Percentiles rank a stretch among this genome's conserved stretches.
phyloP scores from a whole-genome alignment of 768 basidiomycete genomes.

The Coprinopsis cinerea region DNA sequence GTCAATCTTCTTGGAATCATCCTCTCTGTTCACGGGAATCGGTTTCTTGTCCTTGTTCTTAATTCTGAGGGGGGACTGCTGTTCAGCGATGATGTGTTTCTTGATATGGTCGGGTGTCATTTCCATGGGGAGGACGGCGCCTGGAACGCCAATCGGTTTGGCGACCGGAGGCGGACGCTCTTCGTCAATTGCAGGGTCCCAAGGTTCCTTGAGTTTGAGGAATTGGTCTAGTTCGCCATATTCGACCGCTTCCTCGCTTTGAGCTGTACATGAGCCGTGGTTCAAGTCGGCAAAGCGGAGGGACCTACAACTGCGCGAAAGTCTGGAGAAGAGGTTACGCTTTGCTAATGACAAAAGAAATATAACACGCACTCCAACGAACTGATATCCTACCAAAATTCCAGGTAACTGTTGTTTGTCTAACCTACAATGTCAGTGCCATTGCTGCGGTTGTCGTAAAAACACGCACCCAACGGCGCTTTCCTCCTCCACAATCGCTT shows the following conservation, averaged over 20 bases:
- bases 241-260: constrained; percentile 83
- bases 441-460: neutral
- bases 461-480: constrained; percentile 52
- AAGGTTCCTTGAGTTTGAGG: constrained; percentile 67
- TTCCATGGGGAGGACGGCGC: constrained; percentile 65
- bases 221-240: constrained; percentile 65
- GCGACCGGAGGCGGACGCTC: constrained; percentile 48
- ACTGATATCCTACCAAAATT: constrained; percentile 71
- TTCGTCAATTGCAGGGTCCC: constrained; percentile 47
- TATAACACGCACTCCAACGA: constrained; percentile 59
- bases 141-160: constrained; percentile 75
- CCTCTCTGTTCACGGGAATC: constrained; percentile 46
- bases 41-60: constrained; percentile 20
- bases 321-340: constrained; percentile 38
- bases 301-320: constrained; percentile 66
- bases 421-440: constrained; percentile 20
- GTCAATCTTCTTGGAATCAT: constrained; percentile 48
- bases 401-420: constrained; percentile 85
- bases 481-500: constrained; percentile 79
- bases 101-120: constrained; percentile 77
- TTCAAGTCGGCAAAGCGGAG: neutral
- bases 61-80: constrained; percentile 40
- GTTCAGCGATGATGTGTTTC: constrained; percentile 46
- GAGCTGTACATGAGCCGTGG: neutral
- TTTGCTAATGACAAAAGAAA: no score